Conservation (phyloP, 495 filamentous ascomycete genomes). For the Sabuloglossum arenarium region DNA sequence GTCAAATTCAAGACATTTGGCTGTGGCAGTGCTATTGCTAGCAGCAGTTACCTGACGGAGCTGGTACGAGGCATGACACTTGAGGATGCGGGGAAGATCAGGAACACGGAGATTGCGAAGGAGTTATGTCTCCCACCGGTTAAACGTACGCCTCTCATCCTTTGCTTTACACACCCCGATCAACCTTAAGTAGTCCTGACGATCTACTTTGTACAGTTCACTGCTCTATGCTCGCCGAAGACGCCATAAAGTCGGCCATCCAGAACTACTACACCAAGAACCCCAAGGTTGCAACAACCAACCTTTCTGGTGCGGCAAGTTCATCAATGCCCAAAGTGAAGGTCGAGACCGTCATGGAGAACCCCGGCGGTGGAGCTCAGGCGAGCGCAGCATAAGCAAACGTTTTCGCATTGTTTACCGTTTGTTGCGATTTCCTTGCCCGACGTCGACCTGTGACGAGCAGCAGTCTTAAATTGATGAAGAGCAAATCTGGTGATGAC, state of each 20-base stretch:
- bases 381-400: neutral
- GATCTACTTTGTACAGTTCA: conserved; percentile 37
- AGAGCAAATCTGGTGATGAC: neutral
- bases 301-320: conserved; percentile 52
- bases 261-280: conserved; percentile 95
- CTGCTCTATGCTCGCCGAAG: conserved; percentile 98
- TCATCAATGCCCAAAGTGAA: conserved; percentile 27
- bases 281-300: conserved; percentile 48
- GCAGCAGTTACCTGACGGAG: conserved; percentile 76
- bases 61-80: conserved; percentile 90
- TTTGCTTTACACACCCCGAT: neutral
- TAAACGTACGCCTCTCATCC: conserved; percentile 41
- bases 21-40: conserved; percentile 88
- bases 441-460: neutral
- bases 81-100: conserved; percentile 73
- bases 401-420: neutral
- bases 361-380: neutral
- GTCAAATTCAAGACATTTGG: conserved; percentile 99
- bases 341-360: conserved; percentile 17
- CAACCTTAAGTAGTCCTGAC: conserved; percentile 3
- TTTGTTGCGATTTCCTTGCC: neutral
- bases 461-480: neutral
- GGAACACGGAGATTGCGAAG: conserved; percentile 94
- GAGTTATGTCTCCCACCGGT: conserved; percentile 90
- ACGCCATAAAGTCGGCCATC: conserved; percentile 98